phyloP scores from a whole-genome alignment of 805 yeast species.

The Pichia paraexigua region DNA sequence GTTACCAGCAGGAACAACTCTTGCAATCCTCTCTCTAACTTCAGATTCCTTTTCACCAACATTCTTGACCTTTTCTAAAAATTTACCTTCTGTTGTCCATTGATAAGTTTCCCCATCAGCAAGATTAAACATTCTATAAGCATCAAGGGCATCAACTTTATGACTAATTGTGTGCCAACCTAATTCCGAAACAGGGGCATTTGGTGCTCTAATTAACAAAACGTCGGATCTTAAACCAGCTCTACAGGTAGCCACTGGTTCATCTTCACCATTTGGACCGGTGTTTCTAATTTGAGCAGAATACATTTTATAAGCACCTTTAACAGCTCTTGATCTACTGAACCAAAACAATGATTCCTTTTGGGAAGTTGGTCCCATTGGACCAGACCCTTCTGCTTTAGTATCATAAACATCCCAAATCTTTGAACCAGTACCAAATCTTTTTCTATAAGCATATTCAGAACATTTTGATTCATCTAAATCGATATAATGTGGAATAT shows the following conservation, averaged over 20 bases:
- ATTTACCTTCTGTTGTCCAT: conserved; percentile 56
- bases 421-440: conserved; percentile 57
- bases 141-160: conserved; percentile 52
- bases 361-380: conserved; percentile 36
- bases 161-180: conserved; percentile 61
- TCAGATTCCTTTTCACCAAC: conserved; percentile 59
- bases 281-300: conserved; percentile 33
- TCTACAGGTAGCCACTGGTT: conserved; percentile 49
- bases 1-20: conserved; percentile 43
- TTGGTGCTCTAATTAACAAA: conserved; percentile 43
- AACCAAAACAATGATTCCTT: conserved; percentile 42
- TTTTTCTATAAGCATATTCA: conserved; percentile 42
- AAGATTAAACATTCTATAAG: conserved; percentile 51
- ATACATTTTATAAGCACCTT: conserved; percentile 57
- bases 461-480: conserved; percentile 29
- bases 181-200: conserved; percentile 43
- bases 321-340: conserved; percentile 56
- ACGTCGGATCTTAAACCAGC: conserved; percentile 58
- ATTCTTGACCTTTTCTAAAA: conserved; percentile 48
- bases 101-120: conserved; percentile 56
- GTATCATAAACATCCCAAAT: conserved; percentile 46
- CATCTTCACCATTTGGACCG: conserved; percentile 42
- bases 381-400: conserved; percentile 29
- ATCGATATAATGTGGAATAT: conserved; percentile 46
- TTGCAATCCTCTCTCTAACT: conserved; percentile 56